A percentile compares a stretch with the other conserved stretches of the same genome.
phyloP scores from a whole-genome alignment of 2,329 filamentous ascomycete genomes.

The Cercospora zeae-maydis region DNA sequence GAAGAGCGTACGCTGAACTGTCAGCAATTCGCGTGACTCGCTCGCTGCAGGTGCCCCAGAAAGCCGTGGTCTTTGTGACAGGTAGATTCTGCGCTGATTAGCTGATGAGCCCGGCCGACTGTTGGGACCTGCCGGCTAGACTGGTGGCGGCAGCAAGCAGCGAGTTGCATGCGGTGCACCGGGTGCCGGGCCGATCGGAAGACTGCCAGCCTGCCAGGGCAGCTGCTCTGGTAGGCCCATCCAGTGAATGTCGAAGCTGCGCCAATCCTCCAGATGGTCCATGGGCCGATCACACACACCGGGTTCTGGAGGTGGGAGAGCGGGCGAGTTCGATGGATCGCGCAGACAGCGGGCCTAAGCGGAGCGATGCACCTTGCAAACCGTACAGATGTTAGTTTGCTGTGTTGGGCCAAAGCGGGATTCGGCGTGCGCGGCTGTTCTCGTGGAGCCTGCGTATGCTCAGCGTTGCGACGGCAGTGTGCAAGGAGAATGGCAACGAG shows the following conservation, averaged over 20 bases:
- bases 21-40: slow-evolving; percentile 34
- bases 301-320: slow-evolving; percentile 26
- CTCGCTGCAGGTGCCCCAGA: slow-evolving; percentile 25
- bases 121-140: slow-evolving; percentile 28
- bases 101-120: slow-evolving; percentile 21
- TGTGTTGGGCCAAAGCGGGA: slow-evolving; percentile 12
- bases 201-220: slow-evolving; percentile 27
- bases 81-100: slow-evolving; percentile 25
- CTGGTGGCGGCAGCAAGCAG: slow-evolving; percentile 22
- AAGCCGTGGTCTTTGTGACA: slow-evolving; percentile 33
- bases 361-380: slow-evolving; percentile 22
- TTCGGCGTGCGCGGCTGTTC: not conserved
- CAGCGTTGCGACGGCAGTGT: not conserved
- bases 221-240: slow-evolving; percentile 29
- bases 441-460: not conserved
- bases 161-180: slow-evolving; percentile 30
- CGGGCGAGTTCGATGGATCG: slow-evolving; percentile 23
- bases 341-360: slow-evolving; percentile 26
- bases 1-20: slow-evolving; percentile 24
- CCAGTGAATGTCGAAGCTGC: slow-evolving; percentile 22
- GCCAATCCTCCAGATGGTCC: slow-evolving; percentile 29
- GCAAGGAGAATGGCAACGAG: slow-evolving; percentile 24
- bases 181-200: slow-evolving; percentile 33
- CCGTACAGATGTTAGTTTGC: slow-evolving; percentile 16
- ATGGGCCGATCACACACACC: slow-evolving; percentile 34